Base-by-base conservation (phyloP, 1,284 basidiomycete species). In the Neonothopanus nambi region DNA sequence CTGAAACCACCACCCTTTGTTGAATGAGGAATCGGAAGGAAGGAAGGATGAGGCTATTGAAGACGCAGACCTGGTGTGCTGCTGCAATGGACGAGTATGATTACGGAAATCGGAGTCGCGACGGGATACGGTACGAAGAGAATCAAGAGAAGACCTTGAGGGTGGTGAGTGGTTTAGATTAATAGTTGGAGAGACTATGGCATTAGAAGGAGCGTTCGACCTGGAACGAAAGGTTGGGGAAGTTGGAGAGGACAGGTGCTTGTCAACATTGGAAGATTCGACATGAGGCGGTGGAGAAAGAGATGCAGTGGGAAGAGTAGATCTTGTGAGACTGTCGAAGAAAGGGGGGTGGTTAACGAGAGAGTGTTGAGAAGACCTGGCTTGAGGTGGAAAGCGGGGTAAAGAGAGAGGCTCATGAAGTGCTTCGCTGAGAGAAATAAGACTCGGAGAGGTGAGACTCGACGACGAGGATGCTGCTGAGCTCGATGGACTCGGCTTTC, bases 301-400 rank as follows among this genome's bases (percentile, higher is more conserved):
- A 1, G 82, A 82, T 1, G 85, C 72, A 15, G 81, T 85, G 17
- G 89, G 87, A 37, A 87, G 75, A 0, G 86, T 82, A 1, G 80
- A 75, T 45, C 84, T 79, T 7, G 85, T 76, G 44, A 89, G 78
- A 59, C 68, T 76, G 59, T 82, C 80, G 57, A 89, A 71, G 57
- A 85, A 79, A 38, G 80, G 77, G 3, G 85, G 84, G 1, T 79
- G 77, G 40, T 75, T 74, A 2, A 73, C 65, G 38, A 74, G 63
- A 13, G 71, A 59, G 39, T 69, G 60, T 39, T 63, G 68, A 50
- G 73, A 72, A 0, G 72, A 76, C 20, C 69, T 74, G 2, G 78
- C 82, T 13, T 66, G 73, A 39, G 76, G 73, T 0, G 81, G 85
- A 5, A 56, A 67, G 17, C 66, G 57, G 3, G 71, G 67, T n/a